Conservation (phyloP, 257 asterid genomes). For the Datura wrightii region DNA sequence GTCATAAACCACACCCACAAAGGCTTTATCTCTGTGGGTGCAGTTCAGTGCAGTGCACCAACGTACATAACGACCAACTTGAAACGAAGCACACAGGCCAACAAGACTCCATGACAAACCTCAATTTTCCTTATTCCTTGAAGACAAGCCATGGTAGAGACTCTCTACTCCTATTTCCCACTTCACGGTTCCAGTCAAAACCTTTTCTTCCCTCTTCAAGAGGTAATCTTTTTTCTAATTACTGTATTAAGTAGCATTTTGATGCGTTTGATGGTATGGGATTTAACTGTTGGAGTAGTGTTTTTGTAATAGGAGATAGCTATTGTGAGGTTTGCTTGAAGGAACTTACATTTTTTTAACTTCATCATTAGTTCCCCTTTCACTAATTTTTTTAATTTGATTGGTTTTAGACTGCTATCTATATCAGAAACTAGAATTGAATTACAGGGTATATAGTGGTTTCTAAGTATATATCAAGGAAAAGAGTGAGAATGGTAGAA, state of each 20-base stretch:
- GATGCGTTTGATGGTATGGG: neutral
- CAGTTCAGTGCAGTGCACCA: neutral
- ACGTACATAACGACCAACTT: conserved; percentile 54
- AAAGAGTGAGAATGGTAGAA: neutral
- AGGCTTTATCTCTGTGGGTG: conserved; percentile 39
- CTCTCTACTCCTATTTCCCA: conserved; percentile 43
- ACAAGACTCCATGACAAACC: conserved; percentile 54
- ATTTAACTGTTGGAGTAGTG: neutral
- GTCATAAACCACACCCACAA: neutral
- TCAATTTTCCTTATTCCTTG: conserved; percentile 55
- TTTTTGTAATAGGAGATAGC: neutral
- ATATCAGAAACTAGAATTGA: neutral
- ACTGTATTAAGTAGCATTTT: neutral
- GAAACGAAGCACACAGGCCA: conserved; percentile 12
- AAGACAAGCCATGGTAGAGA: conserved; percentile 45
- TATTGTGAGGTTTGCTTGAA: neutral
- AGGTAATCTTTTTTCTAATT: conserved; percentile 40
- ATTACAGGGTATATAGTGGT: neutral
- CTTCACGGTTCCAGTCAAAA: conserved; percentile 42
- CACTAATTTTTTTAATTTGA: neutral
- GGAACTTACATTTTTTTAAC: neutral
- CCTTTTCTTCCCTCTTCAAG: conserved; percentile 40
- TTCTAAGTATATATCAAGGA: neutral
- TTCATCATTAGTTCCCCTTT: neutral
- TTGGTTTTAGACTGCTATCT: neutral